These are phyloP conservation scores for Thalassiosira profunda DNA, from an alignment of 108 stramenopile species.

Conservation along the genomic window DNA sequence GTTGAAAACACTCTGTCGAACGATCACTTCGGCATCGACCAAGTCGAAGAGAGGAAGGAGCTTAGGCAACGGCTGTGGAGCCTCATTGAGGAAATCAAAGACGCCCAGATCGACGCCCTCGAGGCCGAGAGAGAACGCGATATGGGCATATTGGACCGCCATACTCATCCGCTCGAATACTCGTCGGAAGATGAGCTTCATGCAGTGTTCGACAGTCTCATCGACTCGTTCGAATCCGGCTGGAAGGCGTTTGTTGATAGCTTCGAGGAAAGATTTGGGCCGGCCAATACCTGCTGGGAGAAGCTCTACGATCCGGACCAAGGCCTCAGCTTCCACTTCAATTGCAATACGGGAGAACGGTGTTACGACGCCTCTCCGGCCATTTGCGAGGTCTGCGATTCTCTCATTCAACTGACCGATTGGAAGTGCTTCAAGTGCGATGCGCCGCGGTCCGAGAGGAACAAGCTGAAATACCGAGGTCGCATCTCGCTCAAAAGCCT, in stretches of 20 bases:
- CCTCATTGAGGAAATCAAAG: too few relatives aligned
- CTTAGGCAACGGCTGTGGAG: too few relatives aligned
- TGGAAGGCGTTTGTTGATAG: neutral
- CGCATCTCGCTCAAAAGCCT: neutral
- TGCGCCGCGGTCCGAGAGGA: neutral
- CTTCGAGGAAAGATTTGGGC: neutral
- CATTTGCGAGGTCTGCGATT: conserved; percentile 6
- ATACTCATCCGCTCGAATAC: too few relatives aligned
- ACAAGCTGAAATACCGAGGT: conserved; percentile 6
- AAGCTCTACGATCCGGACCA: neutral
- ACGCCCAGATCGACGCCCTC: too few relatives aligned
- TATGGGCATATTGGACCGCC: too few relatives aligned
- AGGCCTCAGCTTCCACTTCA: neutral
- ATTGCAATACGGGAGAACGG: neutral
- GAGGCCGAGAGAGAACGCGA: too few relatives aligned
- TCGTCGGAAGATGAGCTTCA: too few relatives aligned
- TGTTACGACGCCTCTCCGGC: neutral
- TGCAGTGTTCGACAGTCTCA: conserved; percentile 15
- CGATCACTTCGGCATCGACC: too few relatives aligned
- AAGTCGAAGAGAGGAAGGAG: too few relatives aligned
- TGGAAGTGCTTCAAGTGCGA: conserved; percentile 11
- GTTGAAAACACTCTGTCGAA: too few relatives aligned
- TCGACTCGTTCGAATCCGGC: neutral
- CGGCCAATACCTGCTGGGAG: neutral
- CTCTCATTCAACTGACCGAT: neutral